Percentiles rank a stretch among this genome's conserved stretches.
Evolutionary conservation across 139 green algal species (phyloP).

Genomic region (Picochlorum sp.): DNA sequence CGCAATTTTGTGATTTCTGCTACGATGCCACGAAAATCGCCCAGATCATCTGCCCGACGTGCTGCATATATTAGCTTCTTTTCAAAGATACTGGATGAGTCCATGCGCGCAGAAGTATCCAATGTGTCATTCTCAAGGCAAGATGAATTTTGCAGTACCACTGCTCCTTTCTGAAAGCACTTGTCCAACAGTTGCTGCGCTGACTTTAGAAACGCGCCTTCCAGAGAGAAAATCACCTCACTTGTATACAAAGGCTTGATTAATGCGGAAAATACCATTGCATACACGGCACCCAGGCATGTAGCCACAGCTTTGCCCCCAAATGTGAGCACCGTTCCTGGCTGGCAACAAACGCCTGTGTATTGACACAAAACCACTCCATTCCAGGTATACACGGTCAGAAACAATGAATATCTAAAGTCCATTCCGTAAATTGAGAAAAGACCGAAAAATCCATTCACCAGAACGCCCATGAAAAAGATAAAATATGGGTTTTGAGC

Average conservation of each 20-base stretch:
- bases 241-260: slow-evolving; percentile 10
- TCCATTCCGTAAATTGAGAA: slow-evolving; percentile 4
- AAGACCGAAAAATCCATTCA: slow-evolving; percentile 5
- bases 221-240: neutral
- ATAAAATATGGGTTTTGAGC: slow-evolving; percentile 18
- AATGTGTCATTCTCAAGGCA: neutral
- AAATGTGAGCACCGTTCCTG: neutral
- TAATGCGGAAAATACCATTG: neutral
- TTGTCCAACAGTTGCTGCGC: neutral
- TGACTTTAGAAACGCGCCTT: neutral
- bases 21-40: neutral
- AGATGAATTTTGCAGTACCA: neutral
- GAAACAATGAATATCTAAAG: slow-evolving; percentile 18
- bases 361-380: slow-evolving; percentile 19
- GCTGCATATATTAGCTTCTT: neutral
- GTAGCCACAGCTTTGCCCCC: slow-evolving; percentile 15
- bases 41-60: neutral
- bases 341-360: slow-evolving; percentile 10
- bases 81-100: too few species aligned
- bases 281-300: slow-evolving; percentile 7
- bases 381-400: slow-evolving; percentile 15
- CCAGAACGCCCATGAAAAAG: neutral
- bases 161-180: neutral
- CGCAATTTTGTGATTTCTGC: neutral
- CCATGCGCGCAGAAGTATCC: neutral